Percentiles rank a stretch among this genome's conserved stretches.
Evolutionary conservation across 805 yeast genomes (phyloP).

Genomic region (Pichia heedii): DNA sequence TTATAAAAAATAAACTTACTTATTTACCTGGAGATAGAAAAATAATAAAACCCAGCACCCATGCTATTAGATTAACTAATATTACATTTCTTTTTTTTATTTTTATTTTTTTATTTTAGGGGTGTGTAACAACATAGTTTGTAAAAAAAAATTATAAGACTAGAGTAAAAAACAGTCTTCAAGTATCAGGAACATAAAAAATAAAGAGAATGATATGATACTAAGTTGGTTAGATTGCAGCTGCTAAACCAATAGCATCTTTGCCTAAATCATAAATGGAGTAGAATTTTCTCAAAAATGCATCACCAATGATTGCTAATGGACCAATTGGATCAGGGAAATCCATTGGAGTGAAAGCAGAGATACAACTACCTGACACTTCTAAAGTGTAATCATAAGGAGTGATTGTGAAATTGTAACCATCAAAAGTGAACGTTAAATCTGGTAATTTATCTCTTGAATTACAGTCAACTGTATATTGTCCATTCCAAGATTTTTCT

Average conservation of each 20-base stretch:
- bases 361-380: slow-evolving; percentile 89
- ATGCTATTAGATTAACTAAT: no score
- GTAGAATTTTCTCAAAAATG: slow-evolving; percentile 92
- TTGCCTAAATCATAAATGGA: slow-evolving; percentile 86
- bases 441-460: slow-evolving; percentile 81
- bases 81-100: not conserved
- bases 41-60: not conserved
- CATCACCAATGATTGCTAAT: slow-evolving; percentile 92
- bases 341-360: slow-evolving; percentile 95
- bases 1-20: no score
- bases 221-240: slow-evolving; percentile 45
- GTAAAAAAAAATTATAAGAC: not conserved
- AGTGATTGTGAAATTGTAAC: slow-evolving; percentile 82
- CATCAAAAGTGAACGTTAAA: slow-evolving; percentile 80
- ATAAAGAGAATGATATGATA: no score
- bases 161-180: no score
- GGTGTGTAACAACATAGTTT: not conserved
- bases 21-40: no score
- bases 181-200: no score
- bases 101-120: not conserved
- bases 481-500: slow-evolving; percentile 94
- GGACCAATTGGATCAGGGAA: slow-evolving; percentile 97
- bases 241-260: slow-evolving; percentile 92
- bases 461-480: slow-evolving; percentile 87
- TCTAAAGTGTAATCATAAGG: slow-evolving; percentile 93